Evolutionary conservation across 2,329 filamentous ascomycete species (phyloP).

Genomic region (Alternaria dauci): DNA sequence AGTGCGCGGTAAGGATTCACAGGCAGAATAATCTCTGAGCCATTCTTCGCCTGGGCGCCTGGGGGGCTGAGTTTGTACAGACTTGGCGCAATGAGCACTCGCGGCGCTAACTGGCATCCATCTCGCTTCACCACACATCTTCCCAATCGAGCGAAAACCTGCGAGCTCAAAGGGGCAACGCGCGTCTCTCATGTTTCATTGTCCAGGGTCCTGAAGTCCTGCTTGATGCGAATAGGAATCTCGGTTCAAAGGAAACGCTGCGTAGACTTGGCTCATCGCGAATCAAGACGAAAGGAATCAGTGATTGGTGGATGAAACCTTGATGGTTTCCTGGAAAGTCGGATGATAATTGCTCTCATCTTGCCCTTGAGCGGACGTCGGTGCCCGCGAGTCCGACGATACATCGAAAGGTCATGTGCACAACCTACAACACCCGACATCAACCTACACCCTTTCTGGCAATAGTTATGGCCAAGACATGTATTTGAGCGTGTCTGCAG

Average conservation of each 20-base stretch:
- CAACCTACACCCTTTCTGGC: neutral
- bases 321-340: neutral
- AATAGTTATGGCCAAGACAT: conserved; percentile 1
- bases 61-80: neutral
- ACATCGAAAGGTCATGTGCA: neutral
- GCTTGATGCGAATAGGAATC: neutral
- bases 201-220: neutral
- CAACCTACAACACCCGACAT: neutral
- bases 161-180: conserved; percentile 16
- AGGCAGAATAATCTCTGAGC: neutral
- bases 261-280: neutral
- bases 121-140: conserved; percentile 13
- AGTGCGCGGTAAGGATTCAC: neutral
- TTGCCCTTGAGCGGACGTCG: neutral
- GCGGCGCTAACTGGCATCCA: conserved; percentile 13
- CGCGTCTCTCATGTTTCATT: neutral
- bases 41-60: neutral
- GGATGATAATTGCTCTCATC: neutral
- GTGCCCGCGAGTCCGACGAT: neutral
- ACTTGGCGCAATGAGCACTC: neutral
- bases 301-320: neutral
- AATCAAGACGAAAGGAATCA: neutral
- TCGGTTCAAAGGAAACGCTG: neutral
- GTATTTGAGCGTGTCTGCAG: neutral
- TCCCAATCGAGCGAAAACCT: conserved; percentile 27